These are phyloP conservation scores for Rutidosis leptorrhynchoides DNA, from an alignment of 129 eudicot species.

Conservation along the genomic window DNA sequence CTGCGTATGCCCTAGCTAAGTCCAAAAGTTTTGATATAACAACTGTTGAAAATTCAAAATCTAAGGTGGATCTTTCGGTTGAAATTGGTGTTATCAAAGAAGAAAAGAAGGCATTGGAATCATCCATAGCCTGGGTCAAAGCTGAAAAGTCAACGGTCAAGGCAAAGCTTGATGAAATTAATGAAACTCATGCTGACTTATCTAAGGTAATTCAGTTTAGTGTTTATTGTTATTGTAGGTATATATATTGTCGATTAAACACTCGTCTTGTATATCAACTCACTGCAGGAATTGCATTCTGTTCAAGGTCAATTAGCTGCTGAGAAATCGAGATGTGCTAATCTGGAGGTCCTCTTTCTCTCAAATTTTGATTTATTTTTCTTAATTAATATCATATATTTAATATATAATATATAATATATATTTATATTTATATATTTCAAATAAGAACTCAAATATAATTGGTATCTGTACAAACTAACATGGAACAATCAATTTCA, in stretches of 20 bases:
- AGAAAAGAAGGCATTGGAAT: conserved; percentile 67
- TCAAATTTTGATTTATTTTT: background rate
- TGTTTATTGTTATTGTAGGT: conserved; percentile 4
- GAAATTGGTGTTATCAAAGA: conserved; percentile 47
- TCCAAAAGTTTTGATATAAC: conserved; percentile 42
- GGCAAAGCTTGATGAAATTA: conserved; percentile 67
- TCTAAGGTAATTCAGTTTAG: conserved; percentile 53
- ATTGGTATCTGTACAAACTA: background rate
- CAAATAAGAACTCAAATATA: background rate
- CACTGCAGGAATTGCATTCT: conserved; percentile 76
- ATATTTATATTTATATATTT: no score
- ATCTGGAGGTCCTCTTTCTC: conserved; percentile 63
- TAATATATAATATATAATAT: background rate
- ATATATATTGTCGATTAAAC: conserved; percentile 1
- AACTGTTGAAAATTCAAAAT: conserved; percentile 41
- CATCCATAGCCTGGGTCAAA: conserved; percentile 53
- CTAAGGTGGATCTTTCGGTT: conserved; percentile 50
- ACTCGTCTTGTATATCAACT: conserved; percentile 16
- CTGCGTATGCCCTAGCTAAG: conserved; percentile 82
- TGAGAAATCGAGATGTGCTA: conserved; percentile 96
- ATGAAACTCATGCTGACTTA: conserved; percentile 59
- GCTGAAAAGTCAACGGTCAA: conserved; percentile 61
- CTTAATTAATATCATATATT: conserved; percentile 2
- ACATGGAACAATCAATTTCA: background rate
- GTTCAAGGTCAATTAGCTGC: conserved; percentile 80